Conservation (phyloP, 768 basidiomycete genomes). For the Phlebiopsis gigantea region DNA sequence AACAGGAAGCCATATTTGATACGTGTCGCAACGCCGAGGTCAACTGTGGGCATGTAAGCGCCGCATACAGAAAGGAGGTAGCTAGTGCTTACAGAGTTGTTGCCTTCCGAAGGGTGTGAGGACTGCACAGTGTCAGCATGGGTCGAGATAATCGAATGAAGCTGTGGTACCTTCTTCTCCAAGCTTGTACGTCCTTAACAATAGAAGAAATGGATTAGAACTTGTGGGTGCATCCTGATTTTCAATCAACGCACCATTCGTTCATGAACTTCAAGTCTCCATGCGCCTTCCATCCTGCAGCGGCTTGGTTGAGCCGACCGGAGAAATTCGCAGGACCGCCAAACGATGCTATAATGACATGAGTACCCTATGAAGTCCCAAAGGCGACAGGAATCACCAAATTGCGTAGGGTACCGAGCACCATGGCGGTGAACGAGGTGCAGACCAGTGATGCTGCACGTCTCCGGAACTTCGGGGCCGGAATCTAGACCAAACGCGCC, state of each 20-base stretch:
- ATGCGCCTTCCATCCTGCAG: slow-evolving; percentile 56
- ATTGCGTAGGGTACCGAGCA: slow-evolving; percentile 62
- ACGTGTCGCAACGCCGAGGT: slow-evolving; percentile 37
- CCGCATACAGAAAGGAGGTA: background rate
- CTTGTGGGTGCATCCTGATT: too few relatives aligned
- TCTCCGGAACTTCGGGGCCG: slow-evolving; percentile 61
- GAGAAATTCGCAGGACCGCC: slow-evolving; percentile 61
- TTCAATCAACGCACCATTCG: slow-evolving; percentile 62
- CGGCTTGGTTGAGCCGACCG: slow-evolving; percentile 45
- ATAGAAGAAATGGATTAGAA: background rate
- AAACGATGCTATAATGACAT: slow-evolving; percentile 38
- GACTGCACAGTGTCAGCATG: slow-evolving; percentile 35
- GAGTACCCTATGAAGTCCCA: background rate
- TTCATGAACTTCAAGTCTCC: slow-evolving; percentile 75
- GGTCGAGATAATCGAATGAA: background rate
- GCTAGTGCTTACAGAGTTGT: slow-evolving; percentile 64
- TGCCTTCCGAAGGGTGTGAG: slow-evolving; percentile 89
- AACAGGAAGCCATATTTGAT: slow-evolving; percentile 39
- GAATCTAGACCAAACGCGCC: slow-evolving; percentile 71
- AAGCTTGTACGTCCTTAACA: slow-evolving; percentile 76
- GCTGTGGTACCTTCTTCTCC: slow-evolving; percentile 66
- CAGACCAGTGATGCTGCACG: slow-evolving; percentile 66
- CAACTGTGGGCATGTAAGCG: slow-evolving; percentile 22
- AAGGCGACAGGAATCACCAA: slow-evolving; percentile 37
- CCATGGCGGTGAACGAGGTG: slow-evolving; percentile 83